Conservation (phyloP, 176 grass and related monocot genomes). For the Carex cristatella region DNA sequence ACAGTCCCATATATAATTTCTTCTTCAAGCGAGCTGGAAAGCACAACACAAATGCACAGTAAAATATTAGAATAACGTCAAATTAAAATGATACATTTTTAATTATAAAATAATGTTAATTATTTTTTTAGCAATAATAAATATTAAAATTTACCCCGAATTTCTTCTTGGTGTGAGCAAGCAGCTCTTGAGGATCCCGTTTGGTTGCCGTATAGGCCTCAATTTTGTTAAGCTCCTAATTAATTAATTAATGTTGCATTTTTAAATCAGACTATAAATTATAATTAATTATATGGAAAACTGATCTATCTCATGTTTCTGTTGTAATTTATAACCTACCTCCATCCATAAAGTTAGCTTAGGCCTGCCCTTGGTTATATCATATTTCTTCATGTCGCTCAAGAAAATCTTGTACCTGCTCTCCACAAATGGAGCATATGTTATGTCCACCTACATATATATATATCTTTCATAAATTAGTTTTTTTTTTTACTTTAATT, state of each 20-base stretch:
- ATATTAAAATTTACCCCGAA: constrained; percentile 32
- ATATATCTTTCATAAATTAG: not conserved
- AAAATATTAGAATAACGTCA: not conserved
- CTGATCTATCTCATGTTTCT: not conserved
- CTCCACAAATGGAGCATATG: constrained; percentile 63
- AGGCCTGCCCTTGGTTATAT: constrained; percentile 52
- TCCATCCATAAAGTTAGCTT: constrained; percentile 53
- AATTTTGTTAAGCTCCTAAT: constrained; percentile 57
- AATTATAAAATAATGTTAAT: not conserved
- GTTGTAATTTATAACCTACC: not conserved
- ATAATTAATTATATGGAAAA: not conserved
- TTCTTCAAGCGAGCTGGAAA: not conserved
- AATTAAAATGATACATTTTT: not conserved
- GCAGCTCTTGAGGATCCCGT: constrained; percentile 36
- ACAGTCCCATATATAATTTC: not conserved
- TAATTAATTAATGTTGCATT: not conserved
- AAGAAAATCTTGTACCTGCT: constrained; percentile 62
- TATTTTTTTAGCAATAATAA: not conserved
- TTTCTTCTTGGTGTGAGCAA: constrained; percentile 38
- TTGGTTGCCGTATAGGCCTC: constrained; percentile 48
- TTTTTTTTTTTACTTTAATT: no score
- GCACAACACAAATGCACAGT: not conserved
- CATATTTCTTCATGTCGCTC: constrained; percentile 48
- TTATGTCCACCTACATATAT: constrained; percentile 51
- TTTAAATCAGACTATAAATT: not conserved